phyloP scores from a whole-genome alignment of 768 basidiomycete genomes.

The Naematelia encephala region DNA sequence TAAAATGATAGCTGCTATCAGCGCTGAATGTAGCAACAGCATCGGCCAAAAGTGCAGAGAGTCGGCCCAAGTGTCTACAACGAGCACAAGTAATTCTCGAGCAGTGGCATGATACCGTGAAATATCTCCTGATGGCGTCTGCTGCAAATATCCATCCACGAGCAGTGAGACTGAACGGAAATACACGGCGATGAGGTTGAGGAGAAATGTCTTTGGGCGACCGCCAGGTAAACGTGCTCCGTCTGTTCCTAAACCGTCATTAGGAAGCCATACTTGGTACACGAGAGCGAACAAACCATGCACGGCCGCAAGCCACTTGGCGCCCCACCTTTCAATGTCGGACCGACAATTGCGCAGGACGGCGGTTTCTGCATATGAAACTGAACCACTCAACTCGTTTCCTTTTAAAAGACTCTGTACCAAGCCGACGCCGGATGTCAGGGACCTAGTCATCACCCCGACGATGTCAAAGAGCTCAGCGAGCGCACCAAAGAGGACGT shows the following conservation, averaged over 20 bases:
- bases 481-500: conserved; percentile 2
- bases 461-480: conserved; percentile 7
- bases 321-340: conserved; percentile 1
- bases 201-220: not conserved
- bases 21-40: not conserved
- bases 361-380: not conserved
- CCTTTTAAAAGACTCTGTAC: not conserved
- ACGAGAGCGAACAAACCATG: not conserved
- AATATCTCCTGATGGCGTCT: not conserved
- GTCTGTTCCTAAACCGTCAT: not conserved
- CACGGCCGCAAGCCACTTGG: not conserved
- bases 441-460: not conserved
- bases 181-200: conserved; percentile 2
- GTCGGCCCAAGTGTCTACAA: not conserved
- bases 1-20: not conserved
- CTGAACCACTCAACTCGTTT: too few relatives aligned
- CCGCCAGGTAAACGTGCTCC: not conserved
- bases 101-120: not conserved
- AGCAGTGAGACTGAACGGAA: not conserved
- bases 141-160: conserved; percentile 1
- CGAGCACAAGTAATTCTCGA: not conserved
- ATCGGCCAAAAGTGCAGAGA: conserved; percentile 1
- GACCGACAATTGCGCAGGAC: not conserved
- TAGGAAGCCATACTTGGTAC: not conserved
- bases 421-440: not conserved